Evolutionary conservation across 2,329 filamentous ascomycete species (phyloP).

Genomic region (Talaromyces sp.): DNA sequence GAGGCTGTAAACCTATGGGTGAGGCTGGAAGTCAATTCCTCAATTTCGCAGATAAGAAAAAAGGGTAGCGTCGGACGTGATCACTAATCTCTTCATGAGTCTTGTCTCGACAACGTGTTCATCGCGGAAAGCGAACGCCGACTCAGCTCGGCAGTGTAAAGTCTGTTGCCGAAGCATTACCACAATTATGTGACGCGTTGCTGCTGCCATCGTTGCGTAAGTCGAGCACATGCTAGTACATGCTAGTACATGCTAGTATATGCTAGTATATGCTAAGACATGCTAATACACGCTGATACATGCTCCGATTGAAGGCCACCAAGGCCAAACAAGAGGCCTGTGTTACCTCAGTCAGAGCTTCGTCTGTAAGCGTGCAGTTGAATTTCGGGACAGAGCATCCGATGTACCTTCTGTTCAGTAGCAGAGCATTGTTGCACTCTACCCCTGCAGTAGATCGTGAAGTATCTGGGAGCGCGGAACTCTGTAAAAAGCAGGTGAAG

Average conservation of each 20-base stretch:
- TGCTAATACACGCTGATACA: background rate
- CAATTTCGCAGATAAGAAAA: background rate
- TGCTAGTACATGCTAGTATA: background rate
- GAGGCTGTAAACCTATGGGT: background rate
- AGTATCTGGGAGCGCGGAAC: background rate
- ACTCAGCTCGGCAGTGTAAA: background rate
- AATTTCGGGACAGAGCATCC: background rate
- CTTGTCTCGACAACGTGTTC: background rate
- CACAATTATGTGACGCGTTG: background rate
- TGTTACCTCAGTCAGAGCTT: background rate
- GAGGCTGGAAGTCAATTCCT: background rate
- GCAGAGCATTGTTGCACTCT: background rate
- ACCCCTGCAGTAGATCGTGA: constrained; percentile 12
- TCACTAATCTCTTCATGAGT: background rate
- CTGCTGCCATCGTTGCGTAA: background rate
- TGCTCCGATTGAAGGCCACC: background rate
- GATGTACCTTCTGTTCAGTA: background rate
- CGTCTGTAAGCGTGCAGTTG: background rate
- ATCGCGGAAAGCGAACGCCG: background rate
- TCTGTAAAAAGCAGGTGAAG: no score
- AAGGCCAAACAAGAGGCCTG: background rate
- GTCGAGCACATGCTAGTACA: background rate
- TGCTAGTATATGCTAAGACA: no score
- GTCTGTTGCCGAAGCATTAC: background rate
- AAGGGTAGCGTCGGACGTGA: background rate